Evolutionary conservation across 257 asterid genomes (phyloP).

Genomic region (Ilex asprella): DNA sequence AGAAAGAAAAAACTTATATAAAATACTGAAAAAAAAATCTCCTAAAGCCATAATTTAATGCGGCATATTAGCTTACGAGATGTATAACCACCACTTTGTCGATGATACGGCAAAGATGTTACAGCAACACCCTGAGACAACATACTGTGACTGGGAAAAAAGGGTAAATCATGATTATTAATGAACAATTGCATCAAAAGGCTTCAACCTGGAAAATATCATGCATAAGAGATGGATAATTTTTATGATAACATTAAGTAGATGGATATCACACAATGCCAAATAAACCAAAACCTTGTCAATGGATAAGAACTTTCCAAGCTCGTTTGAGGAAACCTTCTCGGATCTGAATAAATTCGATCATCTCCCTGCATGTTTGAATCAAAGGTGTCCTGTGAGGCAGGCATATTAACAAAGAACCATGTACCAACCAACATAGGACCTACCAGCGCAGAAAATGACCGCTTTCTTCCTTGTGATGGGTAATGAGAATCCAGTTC

Average conservation of each 20-base stretch:
- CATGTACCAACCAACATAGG: background rate
- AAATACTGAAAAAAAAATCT: background rate
- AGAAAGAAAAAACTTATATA: background rate
- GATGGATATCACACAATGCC: background rate
- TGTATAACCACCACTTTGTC: conserved; percentile 12
- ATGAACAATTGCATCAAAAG: background rate
- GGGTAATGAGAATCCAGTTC: conserved; percentile 24
- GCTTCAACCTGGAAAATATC: background rate
- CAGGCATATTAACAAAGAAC: background rate
- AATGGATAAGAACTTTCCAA: conserved; percentile 29
- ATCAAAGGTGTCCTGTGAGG: background rate
- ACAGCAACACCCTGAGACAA: conserved; percentile 14
- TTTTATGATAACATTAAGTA: background rate
- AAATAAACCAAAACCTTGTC: conserved; percentile 36
- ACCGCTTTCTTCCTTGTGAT: conserved; percentile 37
- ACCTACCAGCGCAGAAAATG: conserved; percentile 40
- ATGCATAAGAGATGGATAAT: background rate
- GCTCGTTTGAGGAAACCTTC: conserved; percentile 28
- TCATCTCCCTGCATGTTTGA: conserved; percentile 32
- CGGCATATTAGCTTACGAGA: conserved; percentile 23
- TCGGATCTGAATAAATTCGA: conserved; percentile 29
- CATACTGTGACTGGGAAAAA: conserved; percentile 22
- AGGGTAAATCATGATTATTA: conserved; percentile 1
- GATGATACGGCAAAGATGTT: conserved; percentile 21
- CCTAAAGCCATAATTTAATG: conserved; percentile 2